Conservation (phyloP, 257 asterid species). For the Parsonsia alboflavescens region DNA sequence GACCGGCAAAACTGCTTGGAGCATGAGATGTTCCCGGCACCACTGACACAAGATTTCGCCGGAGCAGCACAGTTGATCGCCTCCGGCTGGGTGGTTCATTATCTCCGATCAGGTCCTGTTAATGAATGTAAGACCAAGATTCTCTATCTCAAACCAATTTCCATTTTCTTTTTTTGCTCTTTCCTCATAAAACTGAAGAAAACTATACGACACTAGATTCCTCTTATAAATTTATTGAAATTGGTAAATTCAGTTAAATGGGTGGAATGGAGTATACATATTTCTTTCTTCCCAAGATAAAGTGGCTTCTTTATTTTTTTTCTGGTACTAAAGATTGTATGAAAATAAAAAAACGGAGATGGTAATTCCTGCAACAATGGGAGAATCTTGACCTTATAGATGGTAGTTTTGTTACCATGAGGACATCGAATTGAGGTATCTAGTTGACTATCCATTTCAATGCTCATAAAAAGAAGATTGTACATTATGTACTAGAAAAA, state of each 20-base stretch:
- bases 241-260: background rate
- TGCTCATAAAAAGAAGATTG: background rate
- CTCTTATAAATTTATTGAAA: background rate
- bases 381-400: background rate
- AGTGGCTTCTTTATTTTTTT: background rate
- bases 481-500: background rate
- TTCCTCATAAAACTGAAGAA: background rate
- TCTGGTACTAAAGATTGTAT: background rate
- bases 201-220: background rate
- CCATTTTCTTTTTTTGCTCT: background rate
- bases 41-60: slow-evolving; percentile 7
- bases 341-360: background rate
- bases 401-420: background rate
- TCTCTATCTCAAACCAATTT: background rate
- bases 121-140: slow-evolving; percentile 5
- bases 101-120: slow-evolving; percentile 3
- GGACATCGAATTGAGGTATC: background rate
- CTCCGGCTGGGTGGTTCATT: slow-evolving; percentile 3
- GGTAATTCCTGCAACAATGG: background rate
- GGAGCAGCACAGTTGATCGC: slow-evolving; percentile 10
- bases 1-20: background rate
- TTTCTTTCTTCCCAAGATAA: background rate
- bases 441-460: background rate
- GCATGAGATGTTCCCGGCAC: slow-evolving; percentile 1
- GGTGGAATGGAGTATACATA: background rate